Percentiles rank a stretch among this genome's conserved stretches.
phyloP scores from a whole-genome alignment of 352 stramenopile genomes.

The Phytophthora hibernalis region DNA sequence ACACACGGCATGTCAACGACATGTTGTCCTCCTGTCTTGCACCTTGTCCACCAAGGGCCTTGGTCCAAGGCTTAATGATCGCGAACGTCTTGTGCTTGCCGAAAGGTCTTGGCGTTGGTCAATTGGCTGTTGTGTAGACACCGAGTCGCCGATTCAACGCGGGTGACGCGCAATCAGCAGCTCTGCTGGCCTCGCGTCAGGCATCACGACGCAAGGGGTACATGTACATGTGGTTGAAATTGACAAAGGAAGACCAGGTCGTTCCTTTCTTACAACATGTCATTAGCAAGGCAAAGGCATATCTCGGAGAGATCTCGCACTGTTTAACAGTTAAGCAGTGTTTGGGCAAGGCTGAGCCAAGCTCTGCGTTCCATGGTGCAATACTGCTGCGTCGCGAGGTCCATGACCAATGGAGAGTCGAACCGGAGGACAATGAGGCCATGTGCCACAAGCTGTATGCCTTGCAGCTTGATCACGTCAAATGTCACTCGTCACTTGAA shows the following conservation, averaged over 20 bases:
- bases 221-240: not conserved
- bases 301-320: too few relatives aligned
- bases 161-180: constrained; percentile 9
- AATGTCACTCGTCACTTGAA: not conserved
- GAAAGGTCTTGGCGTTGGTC: not conserved
- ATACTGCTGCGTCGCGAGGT: not conserved
- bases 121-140: not conserved
- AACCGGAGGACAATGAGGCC: not conserved
- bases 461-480: not conserved
- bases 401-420: not conserved
- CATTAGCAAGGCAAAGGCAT: too few relatives aligned
- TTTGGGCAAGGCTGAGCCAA: too few relatives aligned
- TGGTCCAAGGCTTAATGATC: not conserved
- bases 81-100: not conserved
- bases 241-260: not conserved
- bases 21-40: too few relatives aligned
- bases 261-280: too few relatives aligned
- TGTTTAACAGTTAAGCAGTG: too few relatives aligned
- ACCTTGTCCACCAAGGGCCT: not conserved
- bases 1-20: not conserved
- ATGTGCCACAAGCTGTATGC: not conserved
- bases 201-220: not conserved
- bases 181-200: not conserved
- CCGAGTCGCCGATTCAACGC: not conserved
- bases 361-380: not conserved